Base-by-base conservation (phyloP, 2,329 filamentous ascomycete species). In the Microdochium nivale region DNA sequence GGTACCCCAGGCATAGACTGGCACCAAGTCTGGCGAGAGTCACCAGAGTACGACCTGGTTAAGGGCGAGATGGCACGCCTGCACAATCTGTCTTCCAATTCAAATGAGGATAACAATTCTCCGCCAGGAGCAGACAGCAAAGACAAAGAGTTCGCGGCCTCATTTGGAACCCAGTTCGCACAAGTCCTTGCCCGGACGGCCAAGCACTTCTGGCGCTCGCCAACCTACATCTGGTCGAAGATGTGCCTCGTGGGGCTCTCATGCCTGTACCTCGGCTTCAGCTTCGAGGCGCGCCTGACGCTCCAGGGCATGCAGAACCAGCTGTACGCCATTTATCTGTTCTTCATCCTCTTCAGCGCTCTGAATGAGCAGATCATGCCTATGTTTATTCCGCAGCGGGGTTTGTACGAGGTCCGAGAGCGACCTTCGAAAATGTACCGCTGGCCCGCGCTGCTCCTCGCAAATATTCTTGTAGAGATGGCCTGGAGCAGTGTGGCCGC, bases 161-260 rank as follows among this genome's bases (percentile, higher is more conserved):
- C 89, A 0, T 87, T 95, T 61, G 54, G 53, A 0, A 60, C 71
- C 0, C 90, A 96, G 62, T 67, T 92, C 1, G 68, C 66, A 44
- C 75, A 83, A 53, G 87, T 89, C 43, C 81, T 80, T 1, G 59
- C 75, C 9, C 83, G 88, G 52, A 81, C 90, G 5, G 90, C 90
- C 68, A 79, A 88, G 61, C 88, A 94, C 63, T 91, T 91, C 74
- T 92, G 88, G 87, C 80, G 88, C 47, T 88, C 83, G 52, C 88
- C 88, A 0, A 75, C 75, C 11, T 94, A 94, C 67, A 83, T 94
- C 60, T 87, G 88, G 66, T 79, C 86, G 52, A 92, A 92, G 70
- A 65, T 80, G 2, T 65, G 76, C 1, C 77, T 92, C 19, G 83
- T 90, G 53, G 87, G 86, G 1, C 87, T 89, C 64, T 86, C 83